These are phyloP conservation scores for Trichoderma koningiopsis DNA, from an alignment of 2,329 filamentous ascomycete genomes.

Conservation along the genomic window DNA sequence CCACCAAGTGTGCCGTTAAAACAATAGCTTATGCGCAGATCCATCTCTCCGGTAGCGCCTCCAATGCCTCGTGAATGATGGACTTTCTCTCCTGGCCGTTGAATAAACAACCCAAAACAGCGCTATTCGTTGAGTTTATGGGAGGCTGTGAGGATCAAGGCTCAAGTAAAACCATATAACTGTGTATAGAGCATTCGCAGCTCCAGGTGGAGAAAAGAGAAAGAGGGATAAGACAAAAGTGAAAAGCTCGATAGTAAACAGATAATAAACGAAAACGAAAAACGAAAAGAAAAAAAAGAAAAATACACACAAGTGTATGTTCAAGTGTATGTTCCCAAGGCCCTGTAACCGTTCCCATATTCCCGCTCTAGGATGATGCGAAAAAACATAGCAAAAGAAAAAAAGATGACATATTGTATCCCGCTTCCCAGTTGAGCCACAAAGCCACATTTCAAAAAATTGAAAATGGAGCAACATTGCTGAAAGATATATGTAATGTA, in stretches of 20 bases:
- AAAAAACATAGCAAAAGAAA: constrained; percentile 21
- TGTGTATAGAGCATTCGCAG: background rate
- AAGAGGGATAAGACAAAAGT: background rate
- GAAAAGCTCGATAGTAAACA: background rate
- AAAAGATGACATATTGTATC: background rate
- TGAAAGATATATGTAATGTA: constrained; percentile 9
- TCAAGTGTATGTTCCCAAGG: background rate
- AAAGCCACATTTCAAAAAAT: constrained; percentile 2
- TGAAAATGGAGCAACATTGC: constrained; percentile 7
- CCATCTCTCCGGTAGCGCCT: constrained; percentile 16
- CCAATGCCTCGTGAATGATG: constrained; percentile 23
- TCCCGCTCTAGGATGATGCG: constrained; percentile 19
- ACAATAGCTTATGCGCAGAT: constrained; percentile 28
- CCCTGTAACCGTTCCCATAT: background rate
- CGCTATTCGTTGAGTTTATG: background rate
- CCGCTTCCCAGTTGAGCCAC: constrained; percentile 10
- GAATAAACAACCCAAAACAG: background rate
- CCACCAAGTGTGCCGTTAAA: constrained; percentile 28
- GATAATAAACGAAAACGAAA: background rate
- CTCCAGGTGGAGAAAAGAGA: background rate
- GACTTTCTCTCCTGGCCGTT: background rate
- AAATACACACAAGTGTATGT: background rate
- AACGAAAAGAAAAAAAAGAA: background rate
- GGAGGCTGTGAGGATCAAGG: background rate
- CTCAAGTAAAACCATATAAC: background rate